A percentile compares a stretch with the other conserved stretches of the same genome.
These are phyloP conservation scores for Teunomyces lycoperdinae DNA, from an alignment of 805 yeast genomes.

Conservation along the genomic window DNA sequence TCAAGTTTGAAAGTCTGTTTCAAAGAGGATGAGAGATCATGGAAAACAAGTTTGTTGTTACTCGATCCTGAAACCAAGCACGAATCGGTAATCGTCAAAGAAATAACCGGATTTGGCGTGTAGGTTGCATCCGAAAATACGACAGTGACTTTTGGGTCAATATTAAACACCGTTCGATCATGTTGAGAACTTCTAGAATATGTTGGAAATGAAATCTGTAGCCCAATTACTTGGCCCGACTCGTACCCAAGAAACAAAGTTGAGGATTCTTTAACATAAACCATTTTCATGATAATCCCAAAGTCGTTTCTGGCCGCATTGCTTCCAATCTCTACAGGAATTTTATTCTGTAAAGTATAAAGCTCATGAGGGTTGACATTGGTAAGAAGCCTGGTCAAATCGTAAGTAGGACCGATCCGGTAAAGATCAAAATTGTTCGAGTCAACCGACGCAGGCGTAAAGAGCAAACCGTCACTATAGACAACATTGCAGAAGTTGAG, in stretches of 20 bases:
- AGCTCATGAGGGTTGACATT: conserved; percentile 24
- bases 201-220: conserved; percentile 13
- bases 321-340: conserved; percentile 14
- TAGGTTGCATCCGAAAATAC: conserved; percentile 32
- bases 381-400: conserved; percentile 7
- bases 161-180: conserved; percentile 20
- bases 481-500: conserved; percentile 71
- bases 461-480: conserved; percentile 26
- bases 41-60: conserved; percentile 36
- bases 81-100: conserved; percentile 30
- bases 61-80: conserved; percentile 47
- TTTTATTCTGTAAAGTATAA: conserved; percentile 19
- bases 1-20: conserved; percentile 7
- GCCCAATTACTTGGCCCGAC: conserved; percentile 54
- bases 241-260: conserved; percentile 62
- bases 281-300: conserved; percentile 68
- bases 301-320: conserved; percentile 34
- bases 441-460: conserved; percentile 63
- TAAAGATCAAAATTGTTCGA: conserved; percentile 68
- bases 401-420: conserved; percentile 19
- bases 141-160: conserved; percentile 17
- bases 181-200: background rate
- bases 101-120: conserved; percentile 54
- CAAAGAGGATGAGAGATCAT: conserved; percentile 11
- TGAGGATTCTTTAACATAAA: conserved; percentile 28